These are phyloP conservation scores for Cardamine resedifolia DNA, from an alignment of 345 rosid genomes.

Conservation along the genomic window DNA sequence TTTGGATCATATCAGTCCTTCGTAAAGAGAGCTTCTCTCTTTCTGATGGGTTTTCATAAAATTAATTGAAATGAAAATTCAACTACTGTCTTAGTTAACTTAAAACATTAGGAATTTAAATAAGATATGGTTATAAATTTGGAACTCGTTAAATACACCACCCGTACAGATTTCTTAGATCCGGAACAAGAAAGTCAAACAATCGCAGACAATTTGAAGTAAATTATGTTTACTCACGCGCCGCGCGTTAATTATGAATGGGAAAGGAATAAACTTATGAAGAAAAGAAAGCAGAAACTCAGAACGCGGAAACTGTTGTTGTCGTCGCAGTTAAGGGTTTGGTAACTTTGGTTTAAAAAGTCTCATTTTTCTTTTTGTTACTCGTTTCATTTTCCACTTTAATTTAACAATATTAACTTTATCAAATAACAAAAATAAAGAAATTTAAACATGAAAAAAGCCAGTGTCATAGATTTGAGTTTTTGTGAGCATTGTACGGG, in stretches of 20 bases:
- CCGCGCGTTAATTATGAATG: slow-evolving; percentile 9
- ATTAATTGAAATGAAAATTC: too few relatives aligned
- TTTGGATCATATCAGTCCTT: slow-evolving; percentile 3
- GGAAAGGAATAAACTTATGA: slow-evolving; percentile 26
- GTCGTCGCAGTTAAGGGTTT: slow-evolving; percentile 31
- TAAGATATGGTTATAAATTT: not conserved
- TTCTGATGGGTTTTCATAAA: too few relatives aligned
- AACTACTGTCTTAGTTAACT: not conserved
- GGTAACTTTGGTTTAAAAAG: slow-evolving; percentile 9
- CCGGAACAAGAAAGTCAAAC: slow-evolving; percentile 17
- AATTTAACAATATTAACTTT: not conserved
- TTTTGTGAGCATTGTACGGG: slow-evolving; percentile 1
- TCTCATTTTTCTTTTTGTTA: not conserved
- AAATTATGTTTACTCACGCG: not conserved
- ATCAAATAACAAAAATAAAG: not conserved
- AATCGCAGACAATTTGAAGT: not conserved
- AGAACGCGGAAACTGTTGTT: slow-evolving; percentile 27
- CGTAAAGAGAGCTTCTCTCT: too few relatives aligned
- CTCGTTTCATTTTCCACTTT: not conserved
- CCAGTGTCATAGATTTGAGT: slow-evolving; percentile 1
- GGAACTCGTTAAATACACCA: not conserved
- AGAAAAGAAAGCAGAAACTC: slow-evolving; percentile 20
- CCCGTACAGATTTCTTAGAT: not conserved
- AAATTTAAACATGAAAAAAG: not conserved
- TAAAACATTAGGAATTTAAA: not conserved